phyloP scores from a whole-genome alignment of 441 rosid species.

The Hura crepitans region DNA sequence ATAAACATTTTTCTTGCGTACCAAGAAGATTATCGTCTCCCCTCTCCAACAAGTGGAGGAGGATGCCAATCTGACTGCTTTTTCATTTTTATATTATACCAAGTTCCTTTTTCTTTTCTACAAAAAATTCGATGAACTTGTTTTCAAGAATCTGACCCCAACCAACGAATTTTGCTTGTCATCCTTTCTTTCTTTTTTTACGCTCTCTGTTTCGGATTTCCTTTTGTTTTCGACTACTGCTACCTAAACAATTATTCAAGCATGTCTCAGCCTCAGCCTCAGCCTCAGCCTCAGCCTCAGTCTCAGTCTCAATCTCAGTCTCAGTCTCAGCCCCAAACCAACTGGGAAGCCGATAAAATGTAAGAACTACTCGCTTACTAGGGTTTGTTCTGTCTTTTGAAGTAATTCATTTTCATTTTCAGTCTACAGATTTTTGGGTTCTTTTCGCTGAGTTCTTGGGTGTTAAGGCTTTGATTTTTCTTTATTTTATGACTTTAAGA shows the following conservation, averaged over 20 bases:
- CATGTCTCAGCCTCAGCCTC: slow-evolving; percentile 14
- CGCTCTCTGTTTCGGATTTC: background rate
- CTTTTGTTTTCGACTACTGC: background rate
- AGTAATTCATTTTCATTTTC: background rate
- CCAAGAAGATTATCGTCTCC: slow-evolving; percentile 6
- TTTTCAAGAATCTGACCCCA: background rate
- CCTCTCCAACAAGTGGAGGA: slow-evolving; percentile 4
- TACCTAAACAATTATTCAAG: background rate
- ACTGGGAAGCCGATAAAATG: slow-evolving; percentile 56
- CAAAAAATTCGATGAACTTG: background rate
- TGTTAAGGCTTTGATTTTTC: background rate
- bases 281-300: background rate
- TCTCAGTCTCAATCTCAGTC: slow-evolving; percentile 21
- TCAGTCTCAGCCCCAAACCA: slow-evolving; percentile 18
- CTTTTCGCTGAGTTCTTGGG: background rate
- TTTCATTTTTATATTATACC: background rate
- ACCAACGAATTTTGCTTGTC: background rate
- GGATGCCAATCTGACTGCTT: background rate
- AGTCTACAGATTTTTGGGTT: background rate
- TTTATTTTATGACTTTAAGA: background rate
- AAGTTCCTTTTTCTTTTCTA: too few relatives aligned
- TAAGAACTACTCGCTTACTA: slow-evolving; percentile 9
- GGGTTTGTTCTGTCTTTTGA: background rate
- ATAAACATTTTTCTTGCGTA: slow-evolving; percentile 1
- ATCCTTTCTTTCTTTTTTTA: background rate